These are phyloP conservation scores for Nemophila menziesii DNA, from an alignment of 257 asterid species.

Conservation along the genomic window DNA sequence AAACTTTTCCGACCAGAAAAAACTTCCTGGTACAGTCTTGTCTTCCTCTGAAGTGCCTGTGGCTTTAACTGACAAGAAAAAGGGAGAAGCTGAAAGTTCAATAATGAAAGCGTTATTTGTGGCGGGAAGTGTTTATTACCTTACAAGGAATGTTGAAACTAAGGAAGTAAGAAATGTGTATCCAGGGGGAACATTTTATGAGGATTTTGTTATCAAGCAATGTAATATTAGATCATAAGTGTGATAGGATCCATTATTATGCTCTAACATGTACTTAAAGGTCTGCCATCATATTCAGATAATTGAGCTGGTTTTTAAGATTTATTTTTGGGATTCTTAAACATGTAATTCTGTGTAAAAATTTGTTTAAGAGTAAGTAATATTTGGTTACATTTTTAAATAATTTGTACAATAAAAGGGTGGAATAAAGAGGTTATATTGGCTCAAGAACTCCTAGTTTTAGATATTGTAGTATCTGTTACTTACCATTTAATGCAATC, in stretches of 20 bases:
- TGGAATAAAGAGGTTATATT: no score
- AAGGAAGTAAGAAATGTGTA: slow-evolving; percentile 12
- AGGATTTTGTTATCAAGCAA: slow-evolving; percentile 74
- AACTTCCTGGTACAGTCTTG: slow-evolving; percentile 30
- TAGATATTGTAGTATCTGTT: no score
- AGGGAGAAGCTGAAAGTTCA: slow-evolving; percentile 7
- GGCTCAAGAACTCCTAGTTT: no score
- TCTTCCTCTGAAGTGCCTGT: slow-evolving; percentile 4
- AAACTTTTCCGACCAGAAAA: slow-evolving; percentile 44
- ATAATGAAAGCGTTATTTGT: slow-evolving; percentile 42
- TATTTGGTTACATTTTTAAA: no score
- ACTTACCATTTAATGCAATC: no score
- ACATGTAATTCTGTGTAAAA: neutral
- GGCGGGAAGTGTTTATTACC: slow-evolving; percentile 59
- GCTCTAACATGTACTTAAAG: slow-evolving; percentile 89
- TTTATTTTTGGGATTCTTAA: slow-evolving; percentile 1
- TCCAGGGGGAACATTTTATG: slow-evolving; percentile 73
- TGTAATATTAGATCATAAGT: slow-evolving; percentile 74
- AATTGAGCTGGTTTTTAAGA: slow-evolving; percentile 22
- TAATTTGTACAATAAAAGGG: no score
- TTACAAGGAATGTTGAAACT: slow-evolving; percentile 45
- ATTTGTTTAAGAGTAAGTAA: no score
- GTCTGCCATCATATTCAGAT: slow-evolving; percentile 43
- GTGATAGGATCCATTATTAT: slow-evolving; percentile 71
- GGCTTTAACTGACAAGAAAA: slow-evolving; percentile 15